phyloP scores from a whole-genome alignment of 805 yeast genomes.

The Candida patagonica region DNA sequence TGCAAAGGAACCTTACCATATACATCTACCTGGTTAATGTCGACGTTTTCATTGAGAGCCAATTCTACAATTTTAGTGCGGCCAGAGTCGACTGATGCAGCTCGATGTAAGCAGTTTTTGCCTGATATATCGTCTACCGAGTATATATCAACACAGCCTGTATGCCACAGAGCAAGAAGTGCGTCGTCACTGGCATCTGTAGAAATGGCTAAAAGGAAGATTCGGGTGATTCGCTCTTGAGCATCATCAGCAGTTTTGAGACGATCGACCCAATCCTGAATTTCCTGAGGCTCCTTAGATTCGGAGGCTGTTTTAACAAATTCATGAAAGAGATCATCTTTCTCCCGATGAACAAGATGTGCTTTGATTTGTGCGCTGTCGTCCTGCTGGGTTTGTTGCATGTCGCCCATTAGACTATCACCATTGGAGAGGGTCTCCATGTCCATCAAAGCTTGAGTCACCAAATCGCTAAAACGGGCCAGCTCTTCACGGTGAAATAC shows the following conservation, averaged over 20 bases:
- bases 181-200: slow-evolving; percentile 57
- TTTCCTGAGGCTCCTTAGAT: slow-evolving; percentile 26
- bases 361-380: background rate
- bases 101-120: slow-evolving; percentile 69
- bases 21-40: slow-evolving; percentile 26
- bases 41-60: slow-evolving; percentile 24
- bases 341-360: slow-evolving; percentile 20
- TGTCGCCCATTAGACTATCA: slow-evolving; percentile 28
- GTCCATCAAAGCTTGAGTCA: slow-evolving; percentile 45
- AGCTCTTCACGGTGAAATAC: slow-evolving; percentile 87
- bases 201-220: slow-evolving; percentile 61
- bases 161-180: slow-evolving; percentile 38
- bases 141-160: slow-evolving; percentile 48
- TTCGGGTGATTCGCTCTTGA: slow-evolving; percentile 47
- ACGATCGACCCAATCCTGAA: slow-evolving; percentile 38
- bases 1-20: slow-evolving; percentile 76
- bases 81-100: slow-evolving; percentile 22
- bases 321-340: slow-evolving; percentile 65
- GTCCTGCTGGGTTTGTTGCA: background rate
- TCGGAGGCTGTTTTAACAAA: slow-evolving; percentile 36
- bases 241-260: slow-evolving; percentile 34
- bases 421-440: slow-evolving; percentile 62
- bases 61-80: slow-evolving; percentile 25
- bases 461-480: slow-evolving; percentile 69
- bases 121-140: slow-evolving; percentile 65